Evolutionary conservation across 2,329 filamentous ascomycete genomes (phyloP), one percentile per base, ranked within the genome.

Genomic region (Stachybotrys chartarum): DNA sequence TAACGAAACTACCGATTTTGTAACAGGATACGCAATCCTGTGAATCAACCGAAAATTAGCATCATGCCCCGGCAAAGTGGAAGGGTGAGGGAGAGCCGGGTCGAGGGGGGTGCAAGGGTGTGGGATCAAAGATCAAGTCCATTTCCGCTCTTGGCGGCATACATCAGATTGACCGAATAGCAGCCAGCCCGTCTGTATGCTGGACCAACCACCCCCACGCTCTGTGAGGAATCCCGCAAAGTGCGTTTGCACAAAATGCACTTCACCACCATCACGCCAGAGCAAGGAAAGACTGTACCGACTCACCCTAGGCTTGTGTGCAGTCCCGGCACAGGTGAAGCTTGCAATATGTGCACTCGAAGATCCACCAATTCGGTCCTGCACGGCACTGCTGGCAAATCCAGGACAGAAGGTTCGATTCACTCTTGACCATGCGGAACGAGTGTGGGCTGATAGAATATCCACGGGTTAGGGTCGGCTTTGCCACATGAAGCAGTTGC

Each of bases 281-380:
- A 60, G 55, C 10, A 14, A 10, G 35, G 14, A 10, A 10, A 14
- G 35, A 42, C 48, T 3, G 18, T 24, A n/a, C 24, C 17, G 7
- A 30, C n/a, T 50, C 16, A 18, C 48, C 24, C 30, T 31, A 50
- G 24, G 65, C 60, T 54, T 80, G 74, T 50, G 78, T 76, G 66
- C 85, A 87, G 30, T 76, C 71, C 53, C 82, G 76, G 68, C 85
- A 88, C 32, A 81, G 78, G 70, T 87, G 84, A 52, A 86, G 71
- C 68, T 84, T 84, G 79, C 85, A 88, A 67, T 85, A 86, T 58
- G 78, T 75, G 72, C 85, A 88, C 68, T 88, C 83, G 60, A 81
- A 87, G 64, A 88, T 87, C 70, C 79, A 80, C 82, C 83, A 87
- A 69, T 84, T 80, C 53, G 84, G 84, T 1, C 84, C 84, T 2